Percentiles rank a stretch among this genome's conserved stretches.
phyloP scores from a whole-genome alignment of 768 basidiomycete genomes.

The Lentinula boryana region DNA sequence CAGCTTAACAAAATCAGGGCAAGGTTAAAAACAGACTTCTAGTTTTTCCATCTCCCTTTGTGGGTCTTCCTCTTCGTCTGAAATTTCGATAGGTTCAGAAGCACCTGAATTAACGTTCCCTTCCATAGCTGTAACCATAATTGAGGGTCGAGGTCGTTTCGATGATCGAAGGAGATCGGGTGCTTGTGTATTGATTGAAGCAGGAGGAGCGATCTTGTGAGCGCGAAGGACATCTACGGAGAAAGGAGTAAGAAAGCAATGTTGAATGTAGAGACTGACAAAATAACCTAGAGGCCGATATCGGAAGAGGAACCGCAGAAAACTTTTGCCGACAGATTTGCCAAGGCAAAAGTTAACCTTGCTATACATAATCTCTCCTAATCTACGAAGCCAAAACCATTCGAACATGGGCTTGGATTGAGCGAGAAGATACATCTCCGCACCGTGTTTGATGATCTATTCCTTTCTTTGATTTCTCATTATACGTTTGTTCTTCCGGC shows the following conservation, averaged over 20 bases:
- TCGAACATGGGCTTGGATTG: not conserved
- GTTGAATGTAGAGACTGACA: too few relatives aligned
- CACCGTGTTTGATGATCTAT: not conserved
- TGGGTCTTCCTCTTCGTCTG: not conserved
- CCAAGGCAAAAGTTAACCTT: not conserved
- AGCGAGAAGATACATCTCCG: not conserved
- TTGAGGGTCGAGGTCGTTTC: not conserved
- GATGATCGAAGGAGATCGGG: not conserved
- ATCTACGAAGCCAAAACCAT: not conserved
- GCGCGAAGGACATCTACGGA: not conserved
- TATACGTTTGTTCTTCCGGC: not conserved
- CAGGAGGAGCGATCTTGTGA: not conserved
- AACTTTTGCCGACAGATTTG: not conserved
- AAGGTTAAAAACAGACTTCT: not conserved
- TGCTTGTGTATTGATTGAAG: not conserved
- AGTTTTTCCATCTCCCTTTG: not conserved
- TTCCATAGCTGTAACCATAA: not conserved
- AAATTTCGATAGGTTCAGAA: not conserved
- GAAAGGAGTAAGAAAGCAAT: not conserved
- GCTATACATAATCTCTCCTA: not conserved
- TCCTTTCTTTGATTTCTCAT: not conserved
- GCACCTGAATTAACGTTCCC: not conserved
- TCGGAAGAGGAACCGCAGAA: not conserved
- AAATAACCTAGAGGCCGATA: not conserved
- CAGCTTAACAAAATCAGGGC: too few relatives aligned